These are phyloP conservation scores for Monosporascus sp. DNA, from an alignment of 2,329 filamentous ascomycete genomes.

Conservation along the genomic window DNA sequence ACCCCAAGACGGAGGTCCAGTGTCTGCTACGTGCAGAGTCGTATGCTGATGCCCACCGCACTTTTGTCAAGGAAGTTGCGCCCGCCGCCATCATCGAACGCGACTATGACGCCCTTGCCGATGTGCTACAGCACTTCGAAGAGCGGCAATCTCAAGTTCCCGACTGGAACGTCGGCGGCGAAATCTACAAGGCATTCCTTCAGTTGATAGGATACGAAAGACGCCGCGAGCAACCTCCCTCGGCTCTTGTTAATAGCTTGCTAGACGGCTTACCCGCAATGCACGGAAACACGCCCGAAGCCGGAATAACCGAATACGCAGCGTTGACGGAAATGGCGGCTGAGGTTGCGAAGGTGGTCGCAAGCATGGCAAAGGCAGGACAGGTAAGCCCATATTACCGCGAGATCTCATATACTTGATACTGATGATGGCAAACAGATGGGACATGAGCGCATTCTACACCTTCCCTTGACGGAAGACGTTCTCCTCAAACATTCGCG, in stretches of 20 bases:
- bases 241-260: slow-evolving; percentile 49
- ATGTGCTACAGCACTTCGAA: slow-evolving; percentile 67
- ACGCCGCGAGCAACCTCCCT: slow-evolving; percentile 31
- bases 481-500: slow-evolving; percentile 27
- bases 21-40: slow-evolving; percentile 75
- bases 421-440: slow-evolving; percentile 20
- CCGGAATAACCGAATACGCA: slow-evolving; percentile 26
- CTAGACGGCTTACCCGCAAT: slow-evolving; percentile 51
- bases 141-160: slow-evolving; percentile 54
- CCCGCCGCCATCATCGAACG: slow-evolving; percentile 77
- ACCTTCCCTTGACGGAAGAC: slow-evolving; percentile 27
- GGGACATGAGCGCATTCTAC: slow-evolving; percentile 24
- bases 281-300: slow-evolving; percentile 34
- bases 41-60: slow-evolving; percentile 75
- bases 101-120: slow-evolving; percentile 65
- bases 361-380: slow-evolving; percentile 21
- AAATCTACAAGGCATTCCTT: slow-evolving; percentile 66
- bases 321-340: slow-evolving; percentile 29
- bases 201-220: slow-evolving; percentile 39
- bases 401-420: neutral
- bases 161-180: slow-evolving; percentile 74
- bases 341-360: slow-evolving; percentile 27
- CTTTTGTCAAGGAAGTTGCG: slow-evolving; percentile 74
- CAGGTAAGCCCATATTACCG: slow-evolving; percentile 20
- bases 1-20: slow-evolving; percentile 66